Conservation (phyloP, 441 rosid genomes). For the Euphorbia corollata region DNA sequence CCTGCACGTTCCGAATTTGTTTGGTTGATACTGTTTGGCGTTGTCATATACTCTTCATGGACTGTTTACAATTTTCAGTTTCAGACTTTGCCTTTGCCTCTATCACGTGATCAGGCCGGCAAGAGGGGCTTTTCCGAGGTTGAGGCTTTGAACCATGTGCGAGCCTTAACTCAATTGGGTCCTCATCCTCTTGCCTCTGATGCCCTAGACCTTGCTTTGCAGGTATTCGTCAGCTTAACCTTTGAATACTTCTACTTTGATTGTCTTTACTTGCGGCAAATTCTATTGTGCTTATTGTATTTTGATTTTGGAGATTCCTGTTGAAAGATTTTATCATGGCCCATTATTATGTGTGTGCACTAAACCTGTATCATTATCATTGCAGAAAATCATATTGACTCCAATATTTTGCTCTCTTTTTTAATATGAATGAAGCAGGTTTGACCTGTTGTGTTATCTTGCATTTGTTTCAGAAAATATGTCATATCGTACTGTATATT, state of each 20-base stretch:
- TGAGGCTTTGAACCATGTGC: slow-evolving; percentile 67
- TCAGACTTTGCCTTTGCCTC: slow-evolving; percentile 61
- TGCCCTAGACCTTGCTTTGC: slow-evolving; percentile 59
- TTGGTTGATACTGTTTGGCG: slow-evolving; percentile 40
- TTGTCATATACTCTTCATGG: slow-evolving; percentile 54
- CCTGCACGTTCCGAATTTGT: slow-evolving; percentile 45
- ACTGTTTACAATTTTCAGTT: slow-evolving; percentile 55
- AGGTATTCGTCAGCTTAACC: slow-evolving; percentile 30
- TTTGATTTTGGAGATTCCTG: background rate
- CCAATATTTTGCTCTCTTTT: background rate
- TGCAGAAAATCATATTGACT: slow-evolving; percentile 4
- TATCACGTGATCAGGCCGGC: slow-evolving; percentile 67
- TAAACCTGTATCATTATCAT: background rate
- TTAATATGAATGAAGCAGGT: background rate
- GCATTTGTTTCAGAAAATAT: slow-evolving; percentile 8
- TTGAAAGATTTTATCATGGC: background rate
- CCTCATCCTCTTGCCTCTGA: slow-evolving; percentile 82
- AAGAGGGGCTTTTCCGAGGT: slow-evolving; percentile 89
- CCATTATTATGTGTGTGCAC: too few species aligned
- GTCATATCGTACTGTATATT: background rate
- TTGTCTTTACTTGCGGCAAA: background rate
- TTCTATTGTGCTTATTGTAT: background rate
- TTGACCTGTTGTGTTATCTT: background rate
- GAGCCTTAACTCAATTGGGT: slow-evolving; percentile 69
- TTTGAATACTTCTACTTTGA: background rate